phyloP scores from a whole-genome alignment of 1,139 yeast species.

The Candida frijolesensis region DNA sequence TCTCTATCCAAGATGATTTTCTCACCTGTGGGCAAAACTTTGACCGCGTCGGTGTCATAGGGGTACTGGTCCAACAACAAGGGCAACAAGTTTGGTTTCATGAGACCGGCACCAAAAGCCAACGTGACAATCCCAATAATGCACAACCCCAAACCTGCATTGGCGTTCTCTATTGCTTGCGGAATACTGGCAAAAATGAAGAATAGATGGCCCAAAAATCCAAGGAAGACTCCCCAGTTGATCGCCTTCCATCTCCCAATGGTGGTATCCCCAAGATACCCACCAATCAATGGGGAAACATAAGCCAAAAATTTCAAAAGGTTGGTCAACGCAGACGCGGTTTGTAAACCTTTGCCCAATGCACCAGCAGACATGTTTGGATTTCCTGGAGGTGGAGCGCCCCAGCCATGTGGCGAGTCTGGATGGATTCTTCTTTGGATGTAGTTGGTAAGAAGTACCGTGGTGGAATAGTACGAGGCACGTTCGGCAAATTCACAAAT shows the following conservation, averaged over 20 bases:
- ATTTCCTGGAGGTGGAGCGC: constrained; percentile 44
- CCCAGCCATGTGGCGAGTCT: constrained; percentile 50
- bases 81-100: constrained; percentile 55
- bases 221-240: constrained; percentile 42
- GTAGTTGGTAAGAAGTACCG: constrained; percentile 44
- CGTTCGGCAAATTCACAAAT: constrained; percentile 49
- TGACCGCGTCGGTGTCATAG: constrained; percentile 60
- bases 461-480: constrained; percentile 48
- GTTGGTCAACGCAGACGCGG: constrained; percentile 43
- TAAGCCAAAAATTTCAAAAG: constrained; percentile 45
- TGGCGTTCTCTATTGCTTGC: constrained; percentile 33
- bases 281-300: constrained; percentile 46
- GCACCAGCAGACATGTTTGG: constrained; percentile 41
- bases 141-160: constrained; percentile 36
- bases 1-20: constrained; percentile 72
- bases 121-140: constrained; percentile 38
- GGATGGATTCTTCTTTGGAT: constrained; percentile 52
- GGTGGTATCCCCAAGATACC: constrained; percentile 44
- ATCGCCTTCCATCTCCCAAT: constrained; percentile 46
- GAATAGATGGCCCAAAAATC: constrained; percentile 40
- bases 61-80: constrained; percentile 53
- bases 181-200: constrained; percentile 47
- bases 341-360: constrained; percentile 42
- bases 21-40: constrained; percentile 61
- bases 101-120: constrained; percentile 51